Conservation (phyloP, 352 stramenopile species). For the Paralagenidium karlingii region DNA sequence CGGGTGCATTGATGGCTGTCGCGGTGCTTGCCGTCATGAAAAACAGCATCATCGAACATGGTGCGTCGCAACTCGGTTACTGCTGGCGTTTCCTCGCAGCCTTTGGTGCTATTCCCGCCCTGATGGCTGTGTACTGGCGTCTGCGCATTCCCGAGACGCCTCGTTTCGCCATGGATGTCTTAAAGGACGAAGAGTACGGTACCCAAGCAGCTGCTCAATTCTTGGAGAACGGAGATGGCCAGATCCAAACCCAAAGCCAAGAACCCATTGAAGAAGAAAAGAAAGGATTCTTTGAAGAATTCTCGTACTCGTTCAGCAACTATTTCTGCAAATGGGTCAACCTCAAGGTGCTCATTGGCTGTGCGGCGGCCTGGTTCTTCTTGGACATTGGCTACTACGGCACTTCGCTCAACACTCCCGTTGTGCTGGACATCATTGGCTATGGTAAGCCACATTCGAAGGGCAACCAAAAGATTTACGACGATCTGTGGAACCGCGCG, state of each 20-base stretch:
- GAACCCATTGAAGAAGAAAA: conserved; percentile 28
- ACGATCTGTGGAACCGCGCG: conserved; percentile 25
- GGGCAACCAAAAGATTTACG: conserved; percentile 32
- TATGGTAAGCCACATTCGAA: conserved; percentile 16
- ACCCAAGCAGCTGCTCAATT: conserved; percentile 16
- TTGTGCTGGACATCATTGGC: conserved; percentile 26
- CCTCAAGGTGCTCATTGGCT: conserved; percentile 29
- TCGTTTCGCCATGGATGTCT: conserved; percentile 27
- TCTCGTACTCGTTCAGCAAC: conserved; percentile 16
- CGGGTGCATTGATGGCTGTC: conserved; percentile 16
- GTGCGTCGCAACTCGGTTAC: conserved; percentile 21
- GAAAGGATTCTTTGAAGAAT: conserved; percentile 20
- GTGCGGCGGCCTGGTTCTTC: conserved; percentile 40
- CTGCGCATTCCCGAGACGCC: conserved; percentile 29
- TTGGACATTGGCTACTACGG: conserved; percentile 50
- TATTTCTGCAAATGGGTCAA: conserved; percentile 24
- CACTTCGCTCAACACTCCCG: conserved; percentile 31
- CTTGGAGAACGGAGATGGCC: too few species aligned
- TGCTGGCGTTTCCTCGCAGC: conserved; percentile 26
- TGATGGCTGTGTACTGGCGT: conserved; percentile 29
- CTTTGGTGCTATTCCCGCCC: conserved; percentile 22
- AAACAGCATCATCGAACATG: conserved; percentile 18
- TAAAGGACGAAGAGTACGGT: conserved; percentile 18
- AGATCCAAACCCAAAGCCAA: conserved; percentile 21
- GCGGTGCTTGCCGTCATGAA: conserved; percentile 15